phyloP scores from a whole-genome alignment of 176 grass and related monocot genomes.

The Oryza brachyantha region DNA sequence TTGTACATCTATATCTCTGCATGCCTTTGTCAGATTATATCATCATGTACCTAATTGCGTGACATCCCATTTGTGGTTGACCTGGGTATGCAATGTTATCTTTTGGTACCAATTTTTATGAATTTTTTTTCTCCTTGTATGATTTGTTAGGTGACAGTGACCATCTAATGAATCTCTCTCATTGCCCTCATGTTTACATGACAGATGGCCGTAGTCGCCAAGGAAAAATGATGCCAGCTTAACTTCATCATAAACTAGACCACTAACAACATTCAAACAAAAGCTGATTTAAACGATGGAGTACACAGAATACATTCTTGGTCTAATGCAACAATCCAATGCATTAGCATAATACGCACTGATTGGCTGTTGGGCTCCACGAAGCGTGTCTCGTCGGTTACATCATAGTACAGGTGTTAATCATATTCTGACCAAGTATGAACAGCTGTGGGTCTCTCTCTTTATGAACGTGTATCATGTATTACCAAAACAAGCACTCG shows the following conservation, averaged over 20 bases:
- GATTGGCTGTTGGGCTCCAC: neutral
- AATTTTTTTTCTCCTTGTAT: neutral
- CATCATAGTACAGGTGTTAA: neutral
- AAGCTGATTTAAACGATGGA: neutral
- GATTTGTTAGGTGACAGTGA: neutral
- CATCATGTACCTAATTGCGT: neutral
- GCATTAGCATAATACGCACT: neutral
- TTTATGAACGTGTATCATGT: too few relatives aligned
- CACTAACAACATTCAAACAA: neutral
- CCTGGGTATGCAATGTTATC: neutral
- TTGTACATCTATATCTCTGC: too few relatives aligned
- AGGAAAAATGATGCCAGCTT: constrained; percentile 11
- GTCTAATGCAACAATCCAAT: neutral
- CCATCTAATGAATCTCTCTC: neutral
- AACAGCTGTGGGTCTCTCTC: neutral
- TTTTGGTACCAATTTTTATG: neutral
- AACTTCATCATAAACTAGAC: neutral
- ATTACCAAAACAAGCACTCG: too few relatives aligned
- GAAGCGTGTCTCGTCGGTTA: neutral
- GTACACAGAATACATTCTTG: neutral
- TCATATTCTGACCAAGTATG: constrained; percentile 8
- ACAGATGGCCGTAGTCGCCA: neutral
- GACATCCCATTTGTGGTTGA: neutral
- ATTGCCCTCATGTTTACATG: constrained; percentile 7
- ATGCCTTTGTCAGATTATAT: neutral